These are phyloP conservation scores for Cyclospora cayetanensis DNA, from an alignment of 169 alveolate species.

Conservation along the genomic window DNA sequence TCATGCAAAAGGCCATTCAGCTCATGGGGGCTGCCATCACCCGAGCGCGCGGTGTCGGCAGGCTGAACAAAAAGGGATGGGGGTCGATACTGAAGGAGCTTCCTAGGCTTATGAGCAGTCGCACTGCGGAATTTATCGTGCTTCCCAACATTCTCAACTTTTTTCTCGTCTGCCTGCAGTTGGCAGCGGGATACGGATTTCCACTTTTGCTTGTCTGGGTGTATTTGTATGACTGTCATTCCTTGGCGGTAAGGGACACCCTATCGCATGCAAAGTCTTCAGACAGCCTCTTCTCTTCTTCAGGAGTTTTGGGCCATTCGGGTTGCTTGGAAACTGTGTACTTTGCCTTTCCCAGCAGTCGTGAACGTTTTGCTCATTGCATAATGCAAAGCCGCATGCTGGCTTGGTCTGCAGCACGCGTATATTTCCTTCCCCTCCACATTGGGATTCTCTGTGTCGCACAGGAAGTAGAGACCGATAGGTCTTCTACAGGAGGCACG, in stretches of 20 bases:
- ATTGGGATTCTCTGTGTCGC: too few relatives aligned
- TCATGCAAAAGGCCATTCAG: neutral
- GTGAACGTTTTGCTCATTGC: too few relatives aligned
- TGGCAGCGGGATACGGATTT: constrained; percentile 12
- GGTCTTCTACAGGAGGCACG: neutral
- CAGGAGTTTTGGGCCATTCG: too few relatives aligned
- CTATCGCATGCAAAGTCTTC: too few relatives aligned
- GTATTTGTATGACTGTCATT: neutral
- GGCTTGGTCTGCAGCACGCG: too few relatives aligned
- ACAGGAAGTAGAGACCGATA: neutral
- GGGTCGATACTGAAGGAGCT: neutral
- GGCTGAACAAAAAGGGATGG: neutral
- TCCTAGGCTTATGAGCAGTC: neutral
- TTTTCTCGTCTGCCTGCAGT: constrained; percentile 29
- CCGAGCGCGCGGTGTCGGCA: neutral
- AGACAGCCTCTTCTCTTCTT: too few relatives aligned
- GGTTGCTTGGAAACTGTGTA: too few relatives aligned
- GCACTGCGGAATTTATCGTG: constrained; percentile 1
- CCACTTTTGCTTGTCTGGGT: constrained; percentile 30
- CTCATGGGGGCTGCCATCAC: neutral
- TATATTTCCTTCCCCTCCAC: too few relatives aligned
- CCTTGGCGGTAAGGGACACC: constrained; percentile 47
- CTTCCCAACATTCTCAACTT: constrained; percentile 60
- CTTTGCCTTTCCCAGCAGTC: too few relatives aligned
- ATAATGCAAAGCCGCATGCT: too few relatives aligned